These are phyloP conservation scores for Termitomyces sp. DNA, from an alignment of 768 basidiomycete genomes.

Conservation along the genomic window DNA sequence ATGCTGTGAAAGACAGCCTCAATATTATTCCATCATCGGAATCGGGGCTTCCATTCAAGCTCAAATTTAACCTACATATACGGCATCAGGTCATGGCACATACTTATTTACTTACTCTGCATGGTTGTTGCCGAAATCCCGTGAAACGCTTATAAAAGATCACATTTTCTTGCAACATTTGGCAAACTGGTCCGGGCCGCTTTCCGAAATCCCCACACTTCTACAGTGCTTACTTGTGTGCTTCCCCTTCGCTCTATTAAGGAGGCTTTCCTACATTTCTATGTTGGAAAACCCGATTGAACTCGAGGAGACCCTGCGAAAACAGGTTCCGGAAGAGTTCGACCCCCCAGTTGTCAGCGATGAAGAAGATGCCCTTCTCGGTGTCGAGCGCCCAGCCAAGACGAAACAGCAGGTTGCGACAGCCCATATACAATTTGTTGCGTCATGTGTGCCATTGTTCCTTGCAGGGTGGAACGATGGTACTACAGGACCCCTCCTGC, in stretches of 20 bases:
- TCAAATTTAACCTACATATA: too few relatives aligned
- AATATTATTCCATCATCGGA: too few relatives aligned
- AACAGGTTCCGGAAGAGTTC: conserved; percentile 9
- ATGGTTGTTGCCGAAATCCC: too few relatives aligned
- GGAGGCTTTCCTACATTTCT: too few relatives aligned
- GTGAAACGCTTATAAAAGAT: too few relatives aligned
- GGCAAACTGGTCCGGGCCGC: neutral
- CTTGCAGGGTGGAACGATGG: conserved; percentile 80
- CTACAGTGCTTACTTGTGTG: neutral
- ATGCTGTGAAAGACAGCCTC: too few relatives aligned
- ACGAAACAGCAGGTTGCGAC: conserved; percentile 20
- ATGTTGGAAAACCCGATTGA: conserved; percentile 8
- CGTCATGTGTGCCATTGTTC: conserved; percentile 55
- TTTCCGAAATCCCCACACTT: neutral
- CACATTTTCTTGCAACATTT: too few relatives aligned
- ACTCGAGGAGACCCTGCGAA: conserved; percentile 7
- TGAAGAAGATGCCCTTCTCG: neutral
- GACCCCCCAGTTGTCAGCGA: neutral
- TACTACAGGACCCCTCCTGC: conserved; percentile 69
- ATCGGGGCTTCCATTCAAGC: too few relatives aligned
- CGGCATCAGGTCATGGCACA: too few relatives aligned
- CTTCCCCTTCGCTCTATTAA: neutral
- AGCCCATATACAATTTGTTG: conserved; percentile 43
- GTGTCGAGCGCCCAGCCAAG: conserved; percentile 2
- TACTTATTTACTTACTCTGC: too few relatives aligned